Evolutionary conservation across 1,284 basidiomycete species (phyloP), one percentile per base, ranked within the genome.

Genomic region (Trichosporon sp.): DNA sequence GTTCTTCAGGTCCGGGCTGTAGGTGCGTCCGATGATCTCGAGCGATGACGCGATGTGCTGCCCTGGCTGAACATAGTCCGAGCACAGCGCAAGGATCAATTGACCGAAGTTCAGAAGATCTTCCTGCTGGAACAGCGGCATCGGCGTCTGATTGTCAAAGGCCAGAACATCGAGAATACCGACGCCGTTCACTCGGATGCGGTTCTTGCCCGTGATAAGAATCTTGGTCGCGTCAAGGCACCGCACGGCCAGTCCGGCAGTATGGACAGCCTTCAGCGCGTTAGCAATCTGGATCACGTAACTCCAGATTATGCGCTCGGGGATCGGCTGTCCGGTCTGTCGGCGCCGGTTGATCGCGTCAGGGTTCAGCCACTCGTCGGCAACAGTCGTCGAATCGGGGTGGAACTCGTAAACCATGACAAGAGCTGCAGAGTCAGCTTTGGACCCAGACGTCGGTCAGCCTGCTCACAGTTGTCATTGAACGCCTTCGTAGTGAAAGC

Each of bases 401-500:
- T 97, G 91, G 81, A 94, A 98, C 70, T 94, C 91, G 81, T 96
- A 97, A 1, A 92, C 93, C 61, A 99, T 91, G 59, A 99, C 90
- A 51, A 99, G 88, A 8, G 96, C 94, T 96, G 76, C 38, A 21
- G 38, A 6, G 54, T 73, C 35, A 71, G 71, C n/a, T 19, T 1
- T 16, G 46, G 6, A 16, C 5, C 43, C 5, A 12, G 7, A 11
- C 37, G 26, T 10, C 3, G 26, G 26, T 26, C 11, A 26, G 12
- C 16, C 2, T 37, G 87, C 90, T 72, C 78, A 96, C 94, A 98
- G 77, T 90, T 91, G 81, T 98, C 97, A 72, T 91, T 90, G 83
- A 99, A 99, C 0, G 93, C 90, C 56, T 92, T 89, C 0, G 96
- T 97, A 0, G 97, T 98, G 85, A 99, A 99, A 0, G 96, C 97